Evolutionary conservation across 768 basidiomycete genomes (phyloP).

Genomic region (Boletus vermiculosoides): DNA sequence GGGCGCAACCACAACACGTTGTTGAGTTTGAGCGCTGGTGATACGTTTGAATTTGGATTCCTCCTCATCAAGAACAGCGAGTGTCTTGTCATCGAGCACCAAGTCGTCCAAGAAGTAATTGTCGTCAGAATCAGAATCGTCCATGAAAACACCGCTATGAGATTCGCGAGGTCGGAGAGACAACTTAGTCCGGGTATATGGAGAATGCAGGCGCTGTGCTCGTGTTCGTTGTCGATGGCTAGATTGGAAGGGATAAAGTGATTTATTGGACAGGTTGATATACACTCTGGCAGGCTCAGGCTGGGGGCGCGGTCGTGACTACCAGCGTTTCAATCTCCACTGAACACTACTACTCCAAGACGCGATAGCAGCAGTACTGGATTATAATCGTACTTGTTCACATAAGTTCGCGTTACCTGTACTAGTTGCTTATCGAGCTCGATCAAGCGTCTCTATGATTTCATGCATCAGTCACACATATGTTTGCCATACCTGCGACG

Average conservation of each 20-base stretch:
- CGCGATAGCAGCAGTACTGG: too few species aligned
- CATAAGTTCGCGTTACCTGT: too few species aligned
- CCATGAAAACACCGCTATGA: conserved; percentile 40
- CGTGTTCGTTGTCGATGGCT: not conserved
- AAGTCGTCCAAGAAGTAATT: conserved; percentile 64
- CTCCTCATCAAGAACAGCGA: conserved; percentile 60
- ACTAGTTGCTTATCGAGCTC: not conserved
- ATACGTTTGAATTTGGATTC: conserved; percentile 41
- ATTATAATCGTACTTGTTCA: too few species aligned
- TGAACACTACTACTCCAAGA: too few species aligned
- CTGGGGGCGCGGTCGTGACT: too few species aligned
- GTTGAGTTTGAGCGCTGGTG: conserved; percentile 26
- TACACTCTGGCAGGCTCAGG: too few species aligned
- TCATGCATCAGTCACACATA: too few species aligned
- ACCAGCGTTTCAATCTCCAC: too few species aligned
- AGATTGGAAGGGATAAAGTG: not conserved
- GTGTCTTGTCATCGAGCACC: conserved; percentile 57
- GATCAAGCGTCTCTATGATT: not conserved
- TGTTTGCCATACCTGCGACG: too few species aligned
- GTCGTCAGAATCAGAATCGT: conserved; percentile 70
- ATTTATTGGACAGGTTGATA: too few species aligned
- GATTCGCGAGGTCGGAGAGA: not conserved
- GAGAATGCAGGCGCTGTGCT: not conserved
- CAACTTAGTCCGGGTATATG: not conserved
- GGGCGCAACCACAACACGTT: conserved; percentile 30